Conservation (phyloP, 306 rosid genomes). For the Trifolium subterraneum region DNA sequence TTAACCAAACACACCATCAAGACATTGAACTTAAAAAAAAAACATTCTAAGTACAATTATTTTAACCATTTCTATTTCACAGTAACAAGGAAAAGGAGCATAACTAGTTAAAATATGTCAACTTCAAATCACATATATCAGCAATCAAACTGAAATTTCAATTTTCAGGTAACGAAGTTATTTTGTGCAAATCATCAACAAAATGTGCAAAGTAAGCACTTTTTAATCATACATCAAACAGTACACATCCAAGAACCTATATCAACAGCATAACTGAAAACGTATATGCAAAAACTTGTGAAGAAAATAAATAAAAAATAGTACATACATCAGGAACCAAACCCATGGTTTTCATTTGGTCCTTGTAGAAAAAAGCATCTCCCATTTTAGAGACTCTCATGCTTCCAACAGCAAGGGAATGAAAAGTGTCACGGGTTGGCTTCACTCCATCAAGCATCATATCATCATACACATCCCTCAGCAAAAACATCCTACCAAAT, state of each 20-base stretch:
- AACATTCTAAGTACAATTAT: neutral
- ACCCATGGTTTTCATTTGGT: conserved; percentile 89
- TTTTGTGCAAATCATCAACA: neutral
- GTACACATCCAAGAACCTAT: conserved; percentile 12
- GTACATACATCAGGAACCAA: conserved; percentile 81
- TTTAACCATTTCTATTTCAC: conserved; percentile 8
- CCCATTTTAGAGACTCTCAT: conserved; percentile 79
- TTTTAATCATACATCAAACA: conserved; percentile 14
- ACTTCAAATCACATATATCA: conserved; percentile 24
- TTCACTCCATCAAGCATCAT: conserved; percentile 96
- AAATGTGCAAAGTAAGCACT: neutral
- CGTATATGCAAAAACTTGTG: neutral
- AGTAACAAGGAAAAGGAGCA: conserved; percentile 5
- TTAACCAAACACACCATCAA: conserved; percentile 5
- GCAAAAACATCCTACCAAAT: conserved; percentile 58
- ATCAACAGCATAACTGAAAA: conserved; percentile 23
- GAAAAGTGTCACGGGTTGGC: conserved; percentile 83
- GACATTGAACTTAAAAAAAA: neutral
- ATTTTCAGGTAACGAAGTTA: conserved; percentile 16
- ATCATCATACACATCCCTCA: conserved; percentile 85
- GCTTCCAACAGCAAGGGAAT: conserved; percentile 72
- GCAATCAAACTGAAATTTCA: conserved; percentile 19
- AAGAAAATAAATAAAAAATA: neutral
- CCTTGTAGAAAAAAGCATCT: conserved; percentile 77
- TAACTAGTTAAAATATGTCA: neutral